Conservation (phyloP, 306 rosid species). For the Senna tora region DNA sequence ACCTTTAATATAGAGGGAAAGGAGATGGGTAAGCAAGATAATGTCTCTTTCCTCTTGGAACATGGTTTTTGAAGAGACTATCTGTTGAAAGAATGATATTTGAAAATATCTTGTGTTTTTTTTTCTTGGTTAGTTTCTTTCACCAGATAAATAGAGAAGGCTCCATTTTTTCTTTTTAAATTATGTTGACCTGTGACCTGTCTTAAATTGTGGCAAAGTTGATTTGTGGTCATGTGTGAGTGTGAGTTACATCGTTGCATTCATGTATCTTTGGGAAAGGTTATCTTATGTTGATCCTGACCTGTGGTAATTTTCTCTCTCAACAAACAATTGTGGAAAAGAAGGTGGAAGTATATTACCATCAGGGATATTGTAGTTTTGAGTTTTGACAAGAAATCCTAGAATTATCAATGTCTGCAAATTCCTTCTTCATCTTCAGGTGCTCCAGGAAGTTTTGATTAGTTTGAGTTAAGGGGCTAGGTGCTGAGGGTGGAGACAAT, state of each 20-base stretch:
- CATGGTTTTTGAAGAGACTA: conserved; percentile 8
- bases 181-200: neutral
- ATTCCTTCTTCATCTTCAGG: conserved; percentile 30
- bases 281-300: conserved; percentile 23
- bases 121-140: neutral
- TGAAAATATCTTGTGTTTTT: neutral
- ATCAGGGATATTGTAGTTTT: conserved; percentile 14
- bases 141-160: conserved; percentile 1
- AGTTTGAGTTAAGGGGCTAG: conserved; percentile 30
- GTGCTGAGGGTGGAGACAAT: conserved; percentile 43
- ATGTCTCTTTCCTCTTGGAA: neutral
- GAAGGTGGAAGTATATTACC: conserved; percentile 15
- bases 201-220: conserved; percentile 1
- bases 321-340: neutral
- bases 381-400: neutral
- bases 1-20: conserved; percentile 6
- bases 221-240: neutral
- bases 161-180: neutral
- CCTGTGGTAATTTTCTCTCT: conserved; percentile 7
- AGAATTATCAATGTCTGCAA: conserved; percentile 6
- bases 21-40: neutral
- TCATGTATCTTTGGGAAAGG: conserved; percentile 23
- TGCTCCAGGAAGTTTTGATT: conserved; percentile 29
- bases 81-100: conserved; percentile 9
- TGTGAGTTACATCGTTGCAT: neutral